phyloP scores from a whole-genome alignment of 148 eudicot species.

The Hydrangea macrophylla region DNA sequence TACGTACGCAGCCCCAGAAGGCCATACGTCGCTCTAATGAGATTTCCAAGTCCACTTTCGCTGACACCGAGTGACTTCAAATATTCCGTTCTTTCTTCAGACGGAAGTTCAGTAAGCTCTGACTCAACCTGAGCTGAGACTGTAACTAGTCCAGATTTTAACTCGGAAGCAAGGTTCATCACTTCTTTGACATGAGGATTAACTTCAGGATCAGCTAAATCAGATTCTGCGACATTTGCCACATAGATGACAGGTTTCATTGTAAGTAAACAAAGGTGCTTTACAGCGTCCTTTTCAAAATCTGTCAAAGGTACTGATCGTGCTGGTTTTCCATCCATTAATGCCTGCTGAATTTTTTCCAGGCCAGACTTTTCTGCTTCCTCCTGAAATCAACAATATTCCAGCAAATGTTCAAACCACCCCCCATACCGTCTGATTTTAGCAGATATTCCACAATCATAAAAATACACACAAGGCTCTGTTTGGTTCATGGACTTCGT shows the following conservation, averaged over 20 bases:
- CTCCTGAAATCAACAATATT: slow-evolving; percentile 54
- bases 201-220: slow-evolving; percentile 69
- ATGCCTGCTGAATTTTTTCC: slow-evolving; percentile 69
- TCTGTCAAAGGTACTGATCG: slow-evolving; percentile 85
- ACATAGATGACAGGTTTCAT: slow-evolving; percentile 91
- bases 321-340: slow-evolving; percentile 95
- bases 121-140: slow-evolving; percentile 99
- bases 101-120: slow-evolving; percentile 87
- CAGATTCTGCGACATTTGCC: slow-evolving; percentile 98
- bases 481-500: too few species aligned
- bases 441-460: not conserved
- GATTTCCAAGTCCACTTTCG: slow-evolving; percentile 97
- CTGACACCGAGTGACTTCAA: slow-evolving; percentile 80
- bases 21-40: slow-evolving; percentile 80
- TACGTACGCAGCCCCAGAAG: slow-evolving; percentile 92
- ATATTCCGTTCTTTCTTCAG: slow-evolving; percentile 86
- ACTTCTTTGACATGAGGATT: slow-evolving; percentile 85
- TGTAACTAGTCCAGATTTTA: slow-evolving; percentile 81
- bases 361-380: slow-evolving; percentile 91
- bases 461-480: too few species aligned
- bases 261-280: slow-evolving; percentile 92
- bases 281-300: slow-evolving; percentile 70
- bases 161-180: slow-evolving; percentile 62
- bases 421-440: not conserved
- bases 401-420: slow-evolving; percentile 6